Percentiles rank a stretch among this genome's conserved stretches.
These are phyloP conservation scores for Hyphodiscus hymeniophilus DNA, from an alignment of 495 filamentous ascomycete genomes.

Conservation along the genomic window DNA sequence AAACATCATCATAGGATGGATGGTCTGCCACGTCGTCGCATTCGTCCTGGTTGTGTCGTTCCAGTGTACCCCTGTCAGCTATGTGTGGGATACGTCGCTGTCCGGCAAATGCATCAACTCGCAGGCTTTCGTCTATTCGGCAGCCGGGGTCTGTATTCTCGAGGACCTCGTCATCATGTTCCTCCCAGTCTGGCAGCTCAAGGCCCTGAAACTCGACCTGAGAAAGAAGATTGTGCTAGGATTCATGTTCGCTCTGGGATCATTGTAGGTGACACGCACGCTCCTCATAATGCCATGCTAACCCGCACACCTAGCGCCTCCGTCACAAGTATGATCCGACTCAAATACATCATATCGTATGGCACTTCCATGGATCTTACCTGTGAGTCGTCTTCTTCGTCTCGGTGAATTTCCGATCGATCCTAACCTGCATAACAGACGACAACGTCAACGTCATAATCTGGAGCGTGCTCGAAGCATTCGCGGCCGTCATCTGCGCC, in stretches of 20 bases:
- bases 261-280: slow-evolving; percentile 18
- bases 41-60: slow-evolving; percentile 31
- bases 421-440: slow-evolving; percentile 14
- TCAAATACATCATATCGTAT: slow-evolving; percentile 23
- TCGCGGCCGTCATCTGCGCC: slow-evolving; percentile 37
- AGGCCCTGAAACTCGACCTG: slow-evolving; percentile 26
- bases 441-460: slow-evolving; percentile 31
- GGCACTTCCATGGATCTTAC: slow-evolving; percentile 17
- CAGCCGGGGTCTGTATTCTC: slow-evolving; percentile 25
- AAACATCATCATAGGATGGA: slow-evolving; percentile 24
- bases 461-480: slow-evolving; percentile 39
- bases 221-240: slow-evolving; percentile 28
- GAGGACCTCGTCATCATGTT: slow-evolving; percentile 31
- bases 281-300: neutral
- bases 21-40: slow-evolving; percentile 28
- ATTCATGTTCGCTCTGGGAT: slow-evolving; percentile 31
- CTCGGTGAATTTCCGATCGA: neutral
- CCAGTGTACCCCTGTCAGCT: slow-evolving; percentile 34
- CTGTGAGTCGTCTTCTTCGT: slow-evolving; percentile 4
- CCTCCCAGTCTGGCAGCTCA: slow-evolving; percentile 28
- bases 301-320: slow-evolving; percentile 19
- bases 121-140: slow-evolving; percentile 24
- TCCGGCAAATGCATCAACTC: slow-evolving; percentile 25
- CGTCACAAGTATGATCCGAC: slow-evolving; percentile 25
- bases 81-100: slow-evolving; percentile 22